phyloP scores from a whole-genome alignment of 2,329 filamentous ascomycete genomes.

The Aspergillus pseudoterreus region DNA sequence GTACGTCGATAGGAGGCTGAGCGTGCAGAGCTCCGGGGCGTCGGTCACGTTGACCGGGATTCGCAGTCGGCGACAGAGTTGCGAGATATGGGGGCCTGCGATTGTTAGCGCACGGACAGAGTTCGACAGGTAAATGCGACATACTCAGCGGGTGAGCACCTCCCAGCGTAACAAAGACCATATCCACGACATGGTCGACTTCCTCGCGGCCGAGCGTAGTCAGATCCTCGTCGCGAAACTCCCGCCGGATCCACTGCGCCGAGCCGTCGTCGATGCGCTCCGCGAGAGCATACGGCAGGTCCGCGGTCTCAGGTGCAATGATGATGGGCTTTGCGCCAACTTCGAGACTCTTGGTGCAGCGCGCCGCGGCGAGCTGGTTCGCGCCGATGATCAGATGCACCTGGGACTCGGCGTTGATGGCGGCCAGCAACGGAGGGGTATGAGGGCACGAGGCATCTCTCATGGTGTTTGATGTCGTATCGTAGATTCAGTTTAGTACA shows the following conservation, averaged over 20 bases:
- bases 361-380: conserved; percentile 79
- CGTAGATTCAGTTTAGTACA: background rate
- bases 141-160: conserved; percentile 49
- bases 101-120: conserved; percentile 20
- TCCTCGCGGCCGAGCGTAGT: conserved; percentile 74
- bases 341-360: conserved; percentile 74
- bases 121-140: conserved; percentile 24
- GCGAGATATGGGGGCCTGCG: conserved; percentile 64
- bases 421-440: conserved; percentile 35
- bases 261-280: conserved; percentile 42
- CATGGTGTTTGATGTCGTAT: conserved; percentile 20
- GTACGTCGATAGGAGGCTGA: conserved; percentile 84
- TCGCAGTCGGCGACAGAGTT: conserved; percentile 70
- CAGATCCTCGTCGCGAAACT: conserved; percentile 69
- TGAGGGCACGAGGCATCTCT: conserved; percentile 24
- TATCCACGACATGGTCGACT: conserved; percentile 75
- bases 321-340: conserved; percentile 79
- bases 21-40: conserved; percentile 79
- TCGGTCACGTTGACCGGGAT: conserved; percentile 95
- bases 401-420: conserved; percentile 39
- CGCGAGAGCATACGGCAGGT: conserved; percentile 56
- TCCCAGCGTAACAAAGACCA: conserved; percentile 77
- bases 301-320: conserved; percentile 64
- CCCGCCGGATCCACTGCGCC: conserved; percentile 39
- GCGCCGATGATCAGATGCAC: conserved; percentile 82